phyloP scores from a whole-genome alignment of 2,329 filamentous ascomycete species.

The Shiraia sp. region DNA sequence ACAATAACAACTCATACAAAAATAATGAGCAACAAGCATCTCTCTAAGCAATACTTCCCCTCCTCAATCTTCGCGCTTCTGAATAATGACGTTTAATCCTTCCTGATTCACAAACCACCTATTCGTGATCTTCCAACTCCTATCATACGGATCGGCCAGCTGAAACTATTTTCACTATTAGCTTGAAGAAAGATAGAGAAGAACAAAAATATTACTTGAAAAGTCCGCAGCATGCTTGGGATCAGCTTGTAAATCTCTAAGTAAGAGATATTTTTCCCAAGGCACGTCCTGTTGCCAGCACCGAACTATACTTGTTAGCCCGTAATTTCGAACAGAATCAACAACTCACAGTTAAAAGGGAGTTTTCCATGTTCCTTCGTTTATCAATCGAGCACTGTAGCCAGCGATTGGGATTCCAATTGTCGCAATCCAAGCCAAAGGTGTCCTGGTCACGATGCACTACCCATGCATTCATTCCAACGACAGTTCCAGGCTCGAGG shows the following conservation, averaged over 20 bases:
- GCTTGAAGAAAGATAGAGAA: too few species aligned
- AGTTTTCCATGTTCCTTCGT: conserved; percentile 5
- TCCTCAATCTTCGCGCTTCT: too few species aligned
- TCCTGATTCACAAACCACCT: too few species aligned
- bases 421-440: conserved; percentile 45
- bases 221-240: conserved; percentile 21
- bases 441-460: conserved; percentile 46
- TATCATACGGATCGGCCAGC: too few species aligned
- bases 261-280: conserved; percentile 29
- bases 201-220: conserved; percentile 4
- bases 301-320: conserved; percentile 16
- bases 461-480: conserved; percentile 53
- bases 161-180: too few species aligned
- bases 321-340: conserved; percentile 4
- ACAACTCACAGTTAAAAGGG: too few species aligned
- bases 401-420: conserved; percentile 53
- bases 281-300: conserved; percentile 19
- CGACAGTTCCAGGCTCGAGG: conserved; percentile 49
- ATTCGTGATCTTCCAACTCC: too few species aligned
- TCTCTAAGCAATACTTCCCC: too few species aligned
- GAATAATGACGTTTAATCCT: too few species aligned
- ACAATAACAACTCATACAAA: too few species aligned
- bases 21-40: too few species aligned
- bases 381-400: conserved; percentile 7
- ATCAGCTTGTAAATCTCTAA: conserved; percentile 27